phyloP scores from a whole-genome alignment of 2,329 filamentous ascomycete species.

The Penicillium sp. region DNA sequence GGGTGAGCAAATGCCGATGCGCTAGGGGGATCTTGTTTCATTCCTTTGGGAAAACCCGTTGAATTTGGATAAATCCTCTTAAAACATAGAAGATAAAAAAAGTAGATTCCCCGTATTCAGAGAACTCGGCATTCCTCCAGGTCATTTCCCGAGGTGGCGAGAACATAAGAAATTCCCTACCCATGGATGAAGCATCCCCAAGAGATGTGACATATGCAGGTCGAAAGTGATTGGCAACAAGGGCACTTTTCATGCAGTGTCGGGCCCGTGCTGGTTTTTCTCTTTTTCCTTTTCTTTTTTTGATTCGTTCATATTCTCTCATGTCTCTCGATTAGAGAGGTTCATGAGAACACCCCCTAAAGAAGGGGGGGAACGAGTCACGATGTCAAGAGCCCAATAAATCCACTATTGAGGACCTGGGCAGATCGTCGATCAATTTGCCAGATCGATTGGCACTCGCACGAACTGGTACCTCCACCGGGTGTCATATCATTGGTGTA shows the following conservation, averaged over 20 bases:
- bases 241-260: neutral
- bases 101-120: neutral
- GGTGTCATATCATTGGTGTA: constrained; percentile 16
- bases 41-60: neutral
- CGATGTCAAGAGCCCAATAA: constrained; percentile 5
- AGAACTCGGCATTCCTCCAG: constrained; percentile 1
- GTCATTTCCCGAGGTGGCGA: neutral
- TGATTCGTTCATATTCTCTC: neutral
- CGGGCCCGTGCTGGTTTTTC: constrained; percentile 3
- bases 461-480: constrained; percentile 21
- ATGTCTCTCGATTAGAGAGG: neutral
- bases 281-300: neutral
- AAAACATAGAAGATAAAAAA: neutral
- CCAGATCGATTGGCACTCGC: constrained; percentile 22
- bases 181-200: neutral
- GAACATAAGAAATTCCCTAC: neutral
- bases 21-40: neutral
- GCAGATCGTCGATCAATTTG: constrained; percentile 21
- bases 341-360: neutral
- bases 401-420: constrained; percentile 28
- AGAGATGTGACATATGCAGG: constrained; percentile 13
- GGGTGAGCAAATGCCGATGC: neutral
- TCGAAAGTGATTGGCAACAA: constrained; percentile 6
- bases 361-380: neutral
- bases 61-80: neutral